These are phyloP conservation scores for Hypoxylon subgilvum DNA, from an alignment of 495 filamentous ascomycete species.

Conservation along the genomic window DNA sequence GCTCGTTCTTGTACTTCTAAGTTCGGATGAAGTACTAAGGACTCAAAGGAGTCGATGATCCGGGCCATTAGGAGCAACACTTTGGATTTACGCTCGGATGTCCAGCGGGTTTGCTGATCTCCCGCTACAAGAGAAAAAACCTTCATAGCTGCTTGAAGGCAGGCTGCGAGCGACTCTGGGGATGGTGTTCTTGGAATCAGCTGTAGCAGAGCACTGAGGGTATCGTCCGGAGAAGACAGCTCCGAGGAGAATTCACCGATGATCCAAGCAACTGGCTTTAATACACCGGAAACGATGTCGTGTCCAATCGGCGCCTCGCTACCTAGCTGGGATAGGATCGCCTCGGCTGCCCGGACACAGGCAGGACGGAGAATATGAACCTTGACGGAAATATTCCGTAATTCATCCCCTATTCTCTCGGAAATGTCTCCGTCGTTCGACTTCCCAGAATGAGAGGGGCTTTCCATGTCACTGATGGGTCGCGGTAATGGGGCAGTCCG, in stretches of 20 bases:
- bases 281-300: conserved; percentile 58
- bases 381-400: conserved; percentile 89
- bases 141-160: conserved; percentile 87
- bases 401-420: conserved; percentile 77
- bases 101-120: conserved; percentile 63
- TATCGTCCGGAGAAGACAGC: conserved; percentile 67
- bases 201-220: conserved; percentile 75
- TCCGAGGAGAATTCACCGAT: conserved; percentile 81
- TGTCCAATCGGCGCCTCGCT: conserved; percentile 50
- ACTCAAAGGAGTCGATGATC: conserved; percentile 80
- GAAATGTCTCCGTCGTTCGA: conserved; percentile 58
- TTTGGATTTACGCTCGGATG: conserved; percentile 67
- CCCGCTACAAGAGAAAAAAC: conserved; percentile 72
- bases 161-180: conserved; percentile 70
- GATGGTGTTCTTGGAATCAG: conserved; percentile 61
- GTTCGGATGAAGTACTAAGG: conserved; percentile 76
- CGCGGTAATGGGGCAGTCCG: conserved; percentile 61
- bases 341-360: conserved; percentile 82
- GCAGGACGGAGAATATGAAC: conserved; percentile 79
- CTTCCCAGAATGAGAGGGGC: conserved; percentile 50
- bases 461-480: conserved; percentile 40
- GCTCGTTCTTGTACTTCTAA: conserved; percentile 96
- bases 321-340: conserved; percentile 62
- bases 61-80: conserved; percentile 76
- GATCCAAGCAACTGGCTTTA: conserved; percentile 80